Percentiles rank a stretch among this genome's conserved stretches.
Evolutionary conservation across 441 rosid genomes (phyloP).

Genomic region (Brassica hybrid): DNA sequence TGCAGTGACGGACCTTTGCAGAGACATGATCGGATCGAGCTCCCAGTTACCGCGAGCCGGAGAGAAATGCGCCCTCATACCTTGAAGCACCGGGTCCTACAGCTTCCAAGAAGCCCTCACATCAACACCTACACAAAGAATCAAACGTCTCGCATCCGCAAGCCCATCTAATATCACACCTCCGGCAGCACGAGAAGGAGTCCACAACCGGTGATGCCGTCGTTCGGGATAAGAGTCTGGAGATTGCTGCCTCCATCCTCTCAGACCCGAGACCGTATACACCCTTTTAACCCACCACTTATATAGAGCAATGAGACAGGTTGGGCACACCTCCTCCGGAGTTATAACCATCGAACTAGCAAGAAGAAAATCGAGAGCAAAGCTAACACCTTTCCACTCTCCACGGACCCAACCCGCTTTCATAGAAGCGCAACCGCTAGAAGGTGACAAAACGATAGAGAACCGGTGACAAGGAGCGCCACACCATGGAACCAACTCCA

Average conservation of each 20-base stretch:
- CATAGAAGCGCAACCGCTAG: not conserved
- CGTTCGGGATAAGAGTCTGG: too few relatives aligned
- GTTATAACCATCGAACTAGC: not conserved
- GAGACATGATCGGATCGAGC: not conserved
- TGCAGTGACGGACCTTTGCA: not conserved
- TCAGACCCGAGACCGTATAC: too few relatives aligned
- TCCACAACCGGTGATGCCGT: too few relatives aligned
- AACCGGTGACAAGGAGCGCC: not conserved
- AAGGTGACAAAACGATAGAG: not conserved
- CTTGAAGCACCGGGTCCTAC: not conserved
- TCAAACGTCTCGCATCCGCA: not conserved
- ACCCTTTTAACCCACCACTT: too few relatives aligned
- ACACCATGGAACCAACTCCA: too few relatives aligned
- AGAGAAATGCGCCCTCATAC: not conserved
- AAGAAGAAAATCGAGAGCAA: not conserved
- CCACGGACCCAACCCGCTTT: not conserved
- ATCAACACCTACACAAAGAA: not conserved
- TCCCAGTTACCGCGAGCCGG: not conserved
- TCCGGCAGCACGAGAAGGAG: too few relatives aligned
- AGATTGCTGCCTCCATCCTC: not conserved
- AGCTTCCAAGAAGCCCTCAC: not conserved
- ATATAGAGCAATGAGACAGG: too few relatives aligned
- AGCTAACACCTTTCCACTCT: not conserved
- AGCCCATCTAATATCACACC: too few relatives aligned
- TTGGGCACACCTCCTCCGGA: not conserved